A percentile compares a stretch with the other conserved stretches of the same genome.
These are phyloP conservation scores for Trypanosoma avium DNA, from an alignment of 208 protist genomes.

Conservation along the genomic window DNA sequence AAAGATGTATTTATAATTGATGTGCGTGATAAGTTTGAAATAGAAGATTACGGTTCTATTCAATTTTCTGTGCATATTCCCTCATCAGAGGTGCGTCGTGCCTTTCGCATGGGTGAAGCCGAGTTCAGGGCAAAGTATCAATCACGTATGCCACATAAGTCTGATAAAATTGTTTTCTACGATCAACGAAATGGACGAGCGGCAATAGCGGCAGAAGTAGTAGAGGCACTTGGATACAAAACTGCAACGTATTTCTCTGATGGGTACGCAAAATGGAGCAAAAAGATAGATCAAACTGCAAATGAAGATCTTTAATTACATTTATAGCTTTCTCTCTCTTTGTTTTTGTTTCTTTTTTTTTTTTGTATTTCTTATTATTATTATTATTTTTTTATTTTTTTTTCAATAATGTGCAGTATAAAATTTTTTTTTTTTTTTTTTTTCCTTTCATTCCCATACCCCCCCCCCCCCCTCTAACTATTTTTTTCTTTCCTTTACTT, in stretches of 20 bases:
- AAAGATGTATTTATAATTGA: slow-evolving; percentile 56
- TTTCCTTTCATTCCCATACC: background rate
- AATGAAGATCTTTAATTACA: slow-evolving; percentile 50
- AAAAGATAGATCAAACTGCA: slow-evolving; percentile 28
- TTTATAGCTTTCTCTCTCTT: background rate
- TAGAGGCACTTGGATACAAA: slow-evolving; percentile 35
- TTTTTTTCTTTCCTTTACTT: slow-evolving; percentile 4
- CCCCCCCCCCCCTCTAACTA: too few species aligned
- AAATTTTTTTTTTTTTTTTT: slow-evolving; percentile 9
- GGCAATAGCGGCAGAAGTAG: slow-evolving; percentile 26
- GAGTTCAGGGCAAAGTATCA: slow-evolving; percentile 59
- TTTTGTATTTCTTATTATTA: background rate
- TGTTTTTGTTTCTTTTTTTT: background rate
- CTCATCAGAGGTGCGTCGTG: slow-evolving; percentile 40
- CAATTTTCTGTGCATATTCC: slow-evolving; percentile 55
- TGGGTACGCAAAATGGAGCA: slow-evolving; percentile 39
- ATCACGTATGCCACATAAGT: slow-evolving; percentile 45
- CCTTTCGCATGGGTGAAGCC: slow-evolving; percentile 42
- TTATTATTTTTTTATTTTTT: slow-evolving; percentile 9
- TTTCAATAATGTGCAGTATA: background rate
- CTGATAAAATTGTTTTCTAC: slow-evolving; percentile 56
- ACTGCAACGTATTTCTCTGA: slow-evolving; percentile 31
- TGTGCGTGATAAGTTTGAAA: slow-evolving; percentile 59
- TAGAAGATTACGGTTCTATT: slow-evolving; percentile 39
- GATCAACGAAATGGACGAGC: slow-evolving; percentile 42